A percentile compares a stretch with the other conserved stretches of the same genome.
These are phyloP conservation scores for Rhizopogon salebrosus DNA, from an alignment of 768 basidiomycete species.

Conservation along the genomic window DNA sequence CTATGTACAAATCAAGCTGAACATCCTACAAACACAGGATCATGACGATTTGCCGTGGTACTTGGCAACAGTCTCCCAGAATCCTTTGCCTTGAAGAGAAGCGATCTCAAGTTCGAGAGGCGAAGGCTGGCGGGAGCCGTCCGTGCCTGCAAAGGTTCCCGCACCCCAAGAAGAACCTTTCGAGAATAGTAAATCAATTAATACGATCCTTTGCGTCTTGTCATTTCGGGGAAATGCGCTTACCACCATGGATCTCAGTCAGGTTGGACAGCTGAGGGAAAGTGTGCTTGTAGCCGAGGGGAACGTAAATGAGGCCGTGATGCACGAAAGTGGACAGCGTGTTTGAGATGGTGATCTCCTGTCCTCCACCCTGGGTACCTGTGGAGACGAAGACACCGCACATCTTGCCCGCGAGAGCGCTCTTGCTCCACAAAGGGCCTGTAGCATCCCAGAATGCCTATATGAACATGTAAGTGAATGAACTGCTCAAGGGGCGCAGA, in stretches of 20 bases:
- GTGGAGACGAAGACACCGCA: constrained; percentile 42
- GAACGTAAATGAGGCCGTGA: constrained; percentile 50
- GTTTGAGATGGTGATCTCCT: constrained; percentile 33
- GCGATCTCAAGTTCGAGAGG: constrained; percentile 55
- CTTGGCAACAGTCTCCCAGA: constrained; percentile 45
- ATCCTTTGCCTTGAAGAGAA: constrained; percentile 49
- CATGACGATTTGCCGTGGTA: constrained; percentile 18
- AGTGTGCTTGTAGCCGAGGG: constrained; percentile 44
- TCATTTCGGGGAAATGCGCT: constrained; percentile 9
- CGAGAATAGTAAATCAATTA: not conserved
- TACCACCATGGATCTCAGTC: constrained; percentile 43
- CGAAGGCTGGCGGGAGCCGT: constrained; percentile 57
- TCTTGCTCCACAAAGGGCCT: constrained; percentile 39
- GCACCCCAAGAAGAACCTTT: constrained; percentile 78
- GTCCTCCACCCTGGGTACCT: constrained; percentile 45
- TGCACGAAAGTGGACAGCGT: constrained; percentile 45
- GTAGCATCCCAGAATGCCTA: constrained; percentile 46
- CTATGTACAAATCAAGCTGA: not conserved
- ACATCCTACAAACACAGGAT: not conserved
- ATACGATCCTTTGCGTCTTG: not conserved
- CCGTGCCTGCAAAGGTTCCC: constrained; percentile 55
- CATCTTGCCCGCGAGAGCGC: constrained; percentile 42
- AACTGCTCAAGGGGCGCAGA: not conserved
- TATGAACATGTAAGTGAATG: constrained; percentile 19
- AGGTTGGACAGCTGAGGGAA: constrained; percentile 35